These are phyloP conservation scores for Vitis rupestris DNA, from an alignment of 164 flowering plant species.

Conservation along the genomic window DNA sequence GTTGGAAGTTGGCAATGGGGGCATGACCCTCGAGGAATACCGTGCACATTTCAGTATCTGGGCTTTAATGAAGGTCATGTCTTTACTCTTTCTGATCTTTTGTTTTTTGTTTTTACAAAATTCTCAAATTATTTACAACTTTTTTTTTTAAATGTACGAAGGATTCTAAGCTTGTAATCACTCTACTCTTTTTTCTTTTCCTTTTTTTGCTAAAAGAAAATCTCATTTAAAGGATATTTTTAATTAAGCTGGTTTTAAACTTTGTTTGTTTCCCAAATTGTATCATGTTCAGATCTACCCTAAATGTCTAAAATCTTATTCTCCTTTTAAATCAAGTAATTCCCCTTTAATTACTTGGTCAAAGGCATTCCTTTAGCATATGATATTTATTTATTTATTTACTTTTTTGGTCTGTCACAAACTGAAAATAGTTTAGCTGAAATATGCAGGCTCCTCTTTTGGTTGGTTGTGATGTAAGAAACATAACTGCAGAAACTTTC, in stretches of 20 bases:
- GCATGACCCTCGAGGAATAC: slow-evolving; percentile 85
- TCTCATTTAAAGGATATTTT: neutral
- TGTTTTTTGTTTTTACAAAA: neutral
- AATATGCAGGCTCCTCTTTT: slow-evolving; percentile 86
- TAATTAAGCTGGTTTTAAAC: neutral
- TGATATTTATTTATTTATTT: neutral
- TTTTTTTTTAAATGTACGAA: neutral
- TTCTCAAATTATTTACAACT: neutral
- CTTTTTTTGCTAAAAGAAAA: neutral
- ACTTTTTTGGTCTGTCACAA: neutral
- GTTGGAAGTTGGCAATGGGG: slow-evolving; percentile 99
- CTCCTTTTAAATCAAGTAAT: too few relatives aligned
- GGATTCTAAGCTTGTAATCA: too few relatives aligned
- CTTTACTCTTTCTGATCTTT: neutral
- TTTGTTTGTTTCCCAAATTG: too few relatives aligned
- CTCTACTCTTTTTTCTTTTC: neutral
- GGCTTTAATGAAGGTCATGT: slow-evolving; percentile 92
- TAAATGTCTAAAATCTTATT: too few relatives aligned
- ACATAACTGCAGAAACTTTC: slow-evolving; percentile 73
- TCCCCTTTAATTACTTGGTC: too few relatives aligned
- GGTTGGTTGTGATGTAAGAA: slow-evolving; percentile 94
- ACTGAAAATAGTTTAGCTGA: neutral
- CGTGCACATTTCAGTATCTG: slow-evolving; percentile 95
- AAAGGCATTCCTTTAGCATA: neutral
- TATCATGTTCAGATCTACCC: too few relatives aligned